These are phyloP conservation scores for Arabidopsis suecica DNA, from an alignment of 345 rosid genomes.

Conservation along the genomic window DNA sequence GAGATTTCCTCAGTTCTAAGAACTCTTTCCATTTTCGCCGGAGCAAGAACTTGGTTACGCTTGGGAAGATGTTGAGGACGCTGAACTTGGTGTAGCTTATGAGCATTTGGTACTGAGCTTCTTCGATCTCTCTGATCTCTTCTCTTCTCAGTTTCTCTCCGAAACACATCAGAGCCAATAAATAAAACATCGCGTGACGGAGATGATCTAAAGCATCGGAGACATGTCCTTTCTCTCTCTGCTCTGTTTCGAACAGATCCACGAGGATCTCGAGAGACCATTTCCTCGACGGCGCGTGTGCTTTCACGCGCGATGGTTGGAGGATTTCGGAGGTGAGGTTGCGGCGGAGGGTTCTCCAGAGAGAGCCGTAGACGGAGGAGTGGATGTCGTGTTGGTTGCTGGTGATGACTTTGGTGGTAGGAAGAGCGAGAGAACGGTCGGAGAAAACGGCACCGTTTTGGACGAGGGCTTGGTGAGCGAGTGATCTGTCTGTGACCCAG, in stretches of 20 bases:
- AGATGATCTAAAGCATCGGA: conserved; percentile 35
- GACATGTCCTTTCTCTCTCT: conserved; percentile 37
- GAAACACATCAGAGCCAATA: conserved; percentile 46
- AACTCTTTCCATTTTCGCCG: conserved; percentile 40
- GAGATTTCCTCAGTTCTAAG: conserved; percentile 35
- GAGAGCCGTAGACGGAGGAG: conserved; percentile 53
- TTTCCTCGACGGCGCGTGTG: conserved; percentile 50
- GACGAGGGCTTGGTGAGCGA: conserved; percentile 55
- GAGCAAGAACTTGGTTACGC: conserved; percentile 44
- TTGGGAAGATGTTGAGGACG: conserved; percentile 49
- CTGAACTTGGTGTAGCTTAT: conserved; percentile 43
- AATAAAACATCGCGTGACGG: conserved; percentile 48
- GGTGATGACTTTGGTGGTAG: conserved; percentile 28
- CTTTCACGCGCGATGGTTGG: conserved; percentile 46
- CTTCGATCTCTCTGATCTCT: conserved; percentile 47
- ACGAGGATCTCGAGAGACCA: conserved; percentile 52
- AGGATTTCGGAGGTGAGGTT: conserved; percentile 58
- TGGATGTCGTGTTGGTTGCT: conserved; percentile 50
- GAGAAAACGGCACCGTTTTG: conserved; percentile 52
- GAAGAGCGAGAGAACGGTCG: conserved; percentile 51
- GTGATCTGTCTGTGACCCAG: conserved; percentile 49
- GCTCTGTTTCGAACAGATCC: conserved; percentile 36
- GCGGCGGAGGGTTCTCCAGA: conserved; percentile 55
- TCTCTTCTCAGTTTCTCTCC: conserved; percentile 45
- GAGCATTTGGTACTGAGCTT: conserved; percentile 40